Base-by-base conservation (phyloP, 2,329 filamentous ascomycete genomes). In the Pseudonectria buxi region DNA sequence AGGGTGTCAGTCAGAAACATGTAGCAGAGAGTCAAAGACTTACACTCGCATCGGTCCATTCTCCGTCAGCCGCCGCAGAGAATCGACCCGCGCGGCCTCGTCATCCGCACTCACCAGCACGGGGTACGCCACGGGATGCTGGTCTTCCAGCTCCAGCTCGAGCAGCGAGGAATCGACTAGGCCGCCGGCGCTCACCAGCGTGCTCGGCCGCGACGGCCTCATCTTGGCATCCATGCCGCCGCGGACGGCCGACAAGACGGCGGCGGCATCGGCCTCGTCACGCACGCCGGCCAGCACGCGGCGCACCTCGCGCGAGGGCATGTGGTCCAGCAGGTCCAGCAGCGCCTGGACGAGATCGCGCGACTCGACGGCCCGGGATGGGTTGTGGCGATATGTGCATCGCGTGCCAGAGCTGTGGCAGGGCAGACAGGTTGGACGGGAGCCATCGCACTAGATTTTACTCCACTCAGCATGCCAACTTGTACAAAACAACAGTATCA, bases 131-230 rank as follows among this genome's bases (percentile, higher is more conserved):
- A 40, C 41, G 2, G 51, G 44, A 22, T 52, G 47, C 16, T 50
- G 45, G 26, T 42, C 33, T 42, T 51, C 53, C 22, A 56, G 41
- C 25, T 56, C 52, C 10, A 41, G 37, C 14, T 48, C 47, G 18
- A 22, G 5, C 5, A 22, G 18, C 18, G 18, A 22, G 5, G 18
- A 9, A 9, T 22, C 18, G 9, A 22, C 5, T 9, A 22, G 5
- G 18, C 18, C 18, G 18, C 18, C 18, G 18, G 5, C 18, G 18
- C 18, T 22, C 18, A 5, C 18, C 5, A 22, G 18, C 18, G 18
- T 9, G 18, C 18, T 9, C 18, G 18, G 18, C 18, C 18, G 18
- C 18, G 26, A 28, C 5, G 27, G 26, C 10, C 26, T 10, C 3
- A 14, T 10, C 11, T 25, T 13, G 15, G 7, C 28, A 3, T 28